Evolutionary conservation across 768 basidiomycete genomes (phyloP), one percentile per base, ranked within the genome.

Genomic region (Suillus subaureus): DNA sequence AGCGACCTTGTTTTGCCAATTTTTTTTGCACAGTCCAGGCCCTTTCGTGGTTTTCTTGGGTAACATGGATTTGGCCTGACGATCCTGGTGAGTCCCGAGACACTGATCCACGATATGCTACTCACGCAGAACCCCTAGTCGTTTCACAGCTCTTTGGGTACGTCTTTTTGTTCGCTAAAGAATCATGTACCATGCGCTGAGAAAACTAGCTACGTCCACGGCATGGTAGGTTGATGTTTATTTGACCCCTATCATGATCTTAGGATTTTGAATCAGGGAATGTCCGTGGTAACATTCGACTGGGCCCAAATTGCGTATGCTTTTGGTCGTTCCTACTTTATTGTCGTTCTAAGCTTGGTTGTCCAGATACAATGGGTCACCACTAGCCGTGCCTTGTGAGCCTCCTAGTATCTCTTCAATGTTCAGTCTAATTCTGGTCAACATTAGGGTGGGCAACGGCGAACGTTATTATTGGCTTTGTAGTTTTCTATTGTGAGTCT

Each of bases 251-350:
- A 15, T 49, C 45, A n/a, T 42, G 58, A 60, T 13, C 13, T 42
- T 28, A 31, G 16, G 28, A 7, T n/a, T 21, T 7, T 60, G 12
- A 21, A 31, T 18, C 26, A 76, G 77, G 87, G 88, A 35, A 91
- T 92, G 89, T 88, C 88, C 61, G 71, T 92, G 60, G 71, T 93
- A 66, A 91, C 91, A 51, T 92, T 94, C 72, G 92, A 94, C 71
- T 94, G 92, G 92, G 81, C 86, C 21, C 89, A 91, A 75, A 87
- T 90, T 64, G 75, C 77, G 72, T 78, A 42, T 57, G 75, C 74
- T 31, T 71, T 71, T 61, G 68, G 70, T 31, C 63, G 66, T 16
- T 52, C 61, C 13, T 26, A 11, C 31, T 18, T 64, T 33, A 37
- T 61, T 40, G 21, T 18, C 3, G 15, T 5, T 61, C 54, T 63